Percentiles rank a stretch among this genome's conserved stretches.
These are phyloP conservation scores for Cytospora schulzeri DNA, from an alignment of 2,329 filamentous ascomycete species.

Conservation along the genomic window DNA sequence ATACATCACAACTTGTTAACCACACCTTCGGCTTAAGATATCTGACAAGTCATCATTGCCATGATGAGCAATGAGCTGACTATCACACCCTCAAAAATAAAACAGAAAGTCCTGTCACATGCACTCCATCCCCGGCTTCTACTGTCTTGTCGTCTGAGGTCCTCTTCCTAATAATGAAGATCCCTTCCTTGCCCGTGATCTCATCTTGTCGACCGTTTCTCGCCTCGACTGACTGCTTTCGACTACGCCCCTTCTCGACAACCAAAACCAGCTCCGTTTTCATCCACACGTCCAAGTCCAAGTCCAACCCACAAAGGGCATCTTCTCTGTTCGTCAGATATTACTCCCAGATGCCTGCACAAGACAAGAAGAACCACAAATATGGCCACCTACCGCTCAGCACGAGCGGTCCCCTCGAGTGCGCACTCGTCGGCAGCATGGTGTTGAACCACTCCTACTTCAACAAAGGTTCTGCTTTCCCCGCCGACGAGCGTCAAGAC, in stretches of 20 bases:
- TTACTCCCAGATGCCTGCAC: constrained; percentile 6
- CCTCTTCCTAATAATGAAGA: constrained; percentile 3
- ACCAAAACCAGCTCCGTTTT: background rate
- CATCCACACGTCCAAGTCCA: background rate
- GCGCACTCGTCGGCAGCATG: constrained; percentile 51
- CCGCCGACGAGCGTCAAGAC: constrained; percentile 63
- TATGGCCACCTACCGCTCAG: constrained; percentile 51
- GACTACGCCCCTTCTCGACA: background rate
- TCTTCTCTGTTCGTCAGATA: background rate
- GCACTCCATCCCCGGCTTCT: constrained; percentile 1
- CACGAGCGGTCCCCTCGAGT: constrained; percentile 51
- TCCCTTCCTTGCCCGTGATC: background rate
- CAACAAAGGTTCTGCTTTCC: constrained; percentile 85
- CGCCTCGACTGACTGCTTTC: background rate
- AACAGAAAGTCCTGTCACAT: constrained; percentile 5
- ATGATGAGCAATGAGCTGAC: background rate
- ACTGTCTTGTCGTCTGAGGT: background rate
- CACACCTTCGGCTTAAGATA: background rate
- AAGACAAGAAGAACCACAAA: constrained; percentile 35
- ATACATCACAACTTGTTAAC: background rate
- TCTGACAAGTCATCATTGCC: background rate
- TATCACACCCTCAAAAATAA: background rate
- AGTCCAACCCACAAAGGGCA: background rate
- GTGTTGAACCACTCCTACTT: constrained; percentile 68
- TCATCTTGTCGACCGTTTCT: background rate